Base-by-base conservation (phyloP, 495 filamentous ascomycete species). In the Aspergillus nanangensis region DNA sequence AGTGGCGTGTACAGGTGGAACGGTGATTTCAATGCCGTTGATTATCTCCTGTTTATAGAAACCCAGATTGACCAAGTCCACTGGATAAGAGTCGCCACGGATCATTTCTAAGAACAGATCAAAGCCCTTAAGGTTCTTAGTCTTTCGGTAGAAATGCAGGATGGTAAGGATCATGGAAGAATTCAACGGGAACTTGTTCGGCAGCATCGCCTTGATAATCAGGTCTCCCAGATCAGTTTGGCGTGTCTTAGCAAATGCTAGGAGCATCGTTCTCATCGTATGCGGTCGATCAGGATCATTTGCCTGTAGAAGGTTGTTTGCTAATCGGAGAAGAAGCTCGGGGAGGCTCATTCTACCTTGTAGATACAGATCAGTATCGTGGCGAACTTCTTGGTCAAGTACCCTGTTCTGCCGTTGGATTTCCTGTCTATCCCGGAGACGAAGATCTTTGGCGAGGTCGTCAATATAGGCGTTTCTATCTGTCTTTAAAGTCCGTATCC, bases 41-140 rank as follows among this genome's bases (percentile, higher is more conserved):
- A 71, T 51, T 14, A 50, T 52, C 17, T 41, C 50, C 13, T 32
- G 48, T 34, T 52, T 48, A 49, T 53, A 71, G 21, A 44, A 44
- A 11, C 59, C 56, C n/a, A 74, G 44, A 20, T 66, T 70, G 5
- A 58, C 54, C 44, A 74, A 45, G 24, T 74, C 68, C 3, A 63
- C 52, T 3, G 66, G 56, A 37, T 67, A 70, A 4, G 62, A 62
- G 19, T 62, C 47, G 3, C 69, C 71, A 18, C 58, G 48, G 10
- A 74, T 47, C 65, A 71, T 71, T 33, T 63, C 50, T 21, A 74
- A 44, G 33, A 72, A 74, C 36, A 61, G 44, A 39, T 74, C 69
- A 38, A 72, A 72, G 22, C 60, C 56, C 34, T 63, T 69, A 8
- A 74, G 59, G 29, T 74, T 69, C 40, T 71, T 71, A 18, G 62